phyloP scores from a whole-genome alignment of 768 basidiomycete species.

The Phaeotremella fagi region DNA sequence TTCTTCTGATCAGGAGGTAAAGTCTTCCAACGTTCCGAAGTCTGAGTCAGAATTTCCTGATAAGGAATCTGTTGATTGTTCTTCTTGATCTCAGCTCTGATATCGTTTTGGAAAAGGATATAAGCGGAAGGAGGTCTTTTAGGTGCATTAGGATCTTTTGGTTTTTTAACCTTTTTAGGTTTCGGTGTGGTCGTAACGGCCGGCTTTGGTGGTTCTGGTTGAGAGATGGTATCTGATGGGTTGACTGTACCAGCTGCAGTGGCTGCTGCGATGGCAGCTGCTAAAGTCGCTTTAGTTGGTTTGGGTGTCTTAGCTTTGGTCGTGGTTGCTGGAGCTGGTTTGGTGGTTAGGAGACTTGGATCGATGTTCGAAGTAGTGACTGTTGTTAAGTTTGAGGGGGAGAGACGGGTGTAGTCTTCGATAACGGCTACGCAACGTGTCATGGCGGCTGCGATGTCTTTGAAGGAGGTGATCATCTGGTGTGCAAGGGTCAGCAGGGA shows the following conservation, averaged over 20 bases:
- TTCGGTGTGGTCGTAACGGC: not conserved
- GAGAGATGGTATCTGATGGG: too few relatives aligned
- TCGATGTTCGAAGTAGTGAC: constrained; percentile 6
- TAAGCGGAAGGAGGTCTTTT: constrained; percentile 91
- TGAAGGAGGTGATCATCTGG: constrained; percentile 46
- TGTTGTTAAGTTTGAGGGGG: constrained; percentile 19
- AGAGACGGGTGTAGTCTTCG: constrained; percentile 37
- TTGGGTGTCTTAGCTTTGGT: not conserved
- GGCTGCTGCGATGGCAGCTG: not conserved
- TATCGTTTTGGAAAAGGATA: constrained; percentile 87
- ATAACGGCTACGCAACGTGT: constrained; percentile 32
- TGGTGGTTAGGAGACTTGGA: not conserved
- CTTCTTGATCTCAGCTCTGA: constrained; percentile 67
- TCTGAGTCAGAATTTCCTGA: constrained; percentile 64
- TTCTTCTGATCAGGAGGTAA: constrained; percentile 67
- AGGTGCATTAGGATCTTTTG: constrained; percentile 85
- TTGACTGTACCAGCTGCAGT: not conserved
- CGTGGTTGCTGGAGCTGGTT: not conserved
- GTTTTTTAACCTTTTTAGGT: constrained; percentile 62
- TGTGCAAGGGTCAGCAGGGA: not conserved
- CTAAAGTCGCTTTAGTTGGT: not conserved
- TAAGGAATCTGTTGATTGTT: constrained; percentile 63
- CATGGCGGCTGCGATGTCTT: constrained; percentile 41
- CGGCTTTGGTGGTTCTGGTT: constrained; percentile 2
- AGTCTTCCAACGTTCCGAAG: constrained; percentile 68